Percentiles rank a stretch among this genome's conserved stretches.
These are phyloP conservation scores for Cryphonectria naterciae DNA, from an alignment of 2,329 filamentous ascomycete genomes.

Conservation along the genomic window DNA sequence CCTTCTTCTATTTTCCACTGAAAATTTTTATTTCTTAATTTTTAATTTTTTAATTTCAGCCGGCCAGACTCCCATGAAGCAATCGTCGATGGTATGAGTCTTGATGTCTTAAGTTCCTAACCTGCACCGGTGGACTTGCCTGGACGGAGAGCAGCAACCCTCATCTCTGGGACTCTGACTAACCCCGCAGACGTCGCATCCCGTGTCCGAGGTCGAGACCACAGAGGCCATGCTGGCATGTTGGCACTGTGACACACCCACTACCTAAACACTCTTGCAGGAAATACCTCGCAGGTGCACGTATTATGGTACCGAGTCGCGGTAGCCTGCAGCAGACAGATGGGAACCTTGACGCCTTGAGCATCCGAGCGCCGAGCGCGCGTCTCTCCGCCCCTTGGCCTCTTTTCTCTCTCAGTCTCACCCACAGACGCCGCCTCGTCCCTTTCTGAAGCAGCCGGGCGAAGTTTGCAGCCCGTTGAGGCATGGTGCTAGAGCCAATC, in stretches of 20 bases:
- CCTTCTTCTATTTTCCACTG: too few species aligned
- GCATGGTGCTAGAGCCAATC: conserved; percentile 13
- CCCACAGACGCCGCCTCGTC: conserved; percentile 20
- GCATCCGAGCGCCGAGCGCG: conserved; percentile 20
- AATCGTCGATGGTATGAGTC: background rate
- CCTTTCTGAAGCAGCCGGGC: conserved; percentile 23
- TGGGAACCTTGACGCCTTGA: conserved; percentile 10
- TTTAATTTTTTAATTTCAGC: too few species aligned
- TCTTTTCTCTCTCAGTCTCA: background rate
- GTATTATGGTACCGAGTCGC: conserved; percentile 2
- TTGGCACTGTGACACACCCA: background rate
- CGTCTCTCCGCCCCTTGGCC: background rate
- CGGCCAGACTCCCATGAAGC: background rate
- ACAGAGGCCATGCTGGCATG: background rate
- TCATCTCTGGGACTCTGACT: background rate
- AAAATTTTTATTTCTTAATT: too few species aligned
- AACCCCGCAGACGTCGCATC: background rate
- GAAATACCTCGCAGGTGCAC: conserved; percentile 23
- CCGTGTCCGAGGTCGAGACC: background rate
- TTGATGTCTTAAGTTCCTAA: background rate
- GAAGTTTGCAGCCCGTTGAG: conserved; percentile 23
- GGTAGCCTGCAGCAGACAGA: background rate
- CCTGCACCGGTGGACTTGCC: background rate
- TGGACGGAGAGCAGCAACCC: background rate
- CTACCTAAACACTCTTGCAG: conserved; percentile 19